Percentiles rank a stretch among this genome's conserved stretches.
Conservation (phyloP, 1,139 yeast genomes). For the Sugiyamaella neomexicana region DNA sequence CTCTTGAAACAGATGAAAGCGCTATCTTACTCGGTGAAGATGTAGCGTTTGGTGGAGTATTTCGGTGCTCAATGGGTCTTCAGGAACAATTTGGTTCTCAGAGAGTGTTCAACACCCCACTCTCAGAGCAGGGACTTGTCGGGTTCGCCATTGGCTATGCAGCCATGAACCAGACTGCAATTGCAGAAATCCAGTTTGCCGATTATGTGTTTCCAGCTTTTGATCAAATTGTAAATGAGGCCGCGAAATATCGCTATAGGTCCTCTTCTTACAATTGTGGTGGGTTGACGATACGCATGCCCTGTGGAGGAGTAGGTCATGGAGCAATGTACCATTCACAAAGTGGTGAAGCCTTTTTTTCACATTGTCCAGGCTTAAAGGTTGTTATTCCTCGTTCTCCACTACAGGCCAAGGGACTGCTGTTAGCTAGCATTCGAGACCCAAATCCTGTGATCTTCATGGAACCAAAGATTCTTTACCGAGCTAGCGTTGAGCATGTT, state of each 20-base stretch:
- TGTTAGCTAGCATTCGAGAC: constrained; percentile 38
- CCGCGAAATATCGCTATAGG: constrained; percentile 42
- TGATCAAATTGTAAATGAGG: constrained; percentile 43
- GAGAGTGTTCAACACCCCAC: constrained; percentile 42
- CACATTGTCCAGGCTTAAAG: constrained; percentile 41
- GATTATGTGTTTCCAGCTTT: constrained; percentile 44
- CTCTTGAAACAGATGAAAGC: constrained; percentile 40
- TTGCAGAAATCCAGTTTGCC: constrained; percentile 43
- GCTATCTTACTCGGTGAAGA: constrained; percentile 43
- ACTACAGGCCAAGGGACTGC: constrained; percentile 41
- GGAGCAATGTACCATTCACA: constrained; percentile 44
- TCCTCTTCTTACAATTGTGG: constrained; percentile 36
- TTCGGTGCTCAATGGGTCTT: constrained; percentile 43
- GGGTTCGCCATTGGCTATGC: constrained; percentile 44
- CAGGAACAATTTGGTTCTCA: constrained; percentile 42
- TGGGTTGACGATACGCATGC: constrained; percentile 42
- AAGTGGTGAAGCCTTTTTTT: constrained; percentile 41
- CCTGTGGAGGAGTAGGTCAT: constrained; percentile 43
- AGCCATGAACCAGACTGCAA: constrained; percentile 41
- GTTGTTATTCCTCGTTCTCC: constrained; percentile 43
- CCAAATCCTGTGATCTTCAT: constrained; percentile 41
- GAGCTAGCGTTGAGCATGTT: constrained; percentile 41
- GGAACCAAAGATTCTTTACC: constrained; percentile 42
- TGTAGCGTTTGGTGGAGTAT: constrained; percentile 45
- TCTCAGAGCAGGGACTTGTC: constrained; percentile 41